Conservation (phyloP, 2,329 filamentous ascomycete genomes). For the Lomentospora prolificans region DNA sequence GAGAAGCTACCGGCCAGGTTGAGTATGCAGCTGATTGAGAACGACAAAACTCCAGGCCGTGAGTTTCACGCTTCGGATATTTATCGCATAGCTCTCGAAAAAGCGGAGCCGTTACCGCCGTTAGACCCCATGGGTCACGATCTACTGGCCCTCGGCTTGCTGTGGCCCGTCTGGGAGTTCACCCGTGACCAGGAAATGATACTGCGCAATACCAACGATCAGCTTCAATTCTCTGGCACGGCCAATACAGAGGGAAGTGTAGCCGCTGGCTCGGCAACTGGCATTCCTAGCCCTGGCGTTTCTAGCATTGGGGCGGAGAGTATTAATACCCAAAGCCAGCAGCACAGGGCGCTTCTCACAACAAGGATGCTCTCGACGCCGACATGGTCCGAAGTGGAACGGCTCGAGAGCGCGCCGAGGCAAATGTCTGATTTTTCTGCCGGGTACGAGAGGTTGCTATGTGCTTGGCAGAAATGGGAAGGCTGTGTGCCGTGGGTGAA, state of each 20-base stretch:
- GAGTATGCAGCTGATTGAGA: neutral
- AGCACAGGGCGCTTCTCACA: neutral
- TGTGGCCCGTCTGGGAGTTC: conserved; percentile 2
- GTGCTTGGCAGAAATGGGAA: conserved; percentile 3
- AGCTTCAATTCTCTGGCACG: neutral
- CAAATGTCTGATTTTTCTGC: neutral
- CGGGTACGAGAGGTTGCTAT: neutral
- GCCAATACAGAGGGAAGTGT: neutral
- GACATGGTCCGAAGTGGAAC: neutral
- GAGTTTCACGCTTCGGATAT: conserved; percentile 1
- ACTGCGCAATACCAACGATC: neutral
- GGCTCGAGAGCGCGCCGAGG: neutral
- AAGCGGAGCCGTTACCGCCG: neutral
- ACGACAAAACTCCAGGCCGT: neutral
- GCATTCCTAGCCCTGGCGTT: neutral
- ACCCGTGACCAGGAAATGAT: neutral
- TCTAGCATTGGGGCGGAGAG: neutral
- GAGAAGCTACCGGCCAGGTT: neutral
- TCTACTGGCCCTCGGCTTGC: neutral
- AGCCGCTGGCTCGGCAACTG: neutral
- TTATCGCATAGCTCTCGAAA: conserved; percentile 2
- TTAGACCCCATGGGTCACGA: conserved; percentile 1
- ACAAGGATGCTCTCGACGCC: neutral
- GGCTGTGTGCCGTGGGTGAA: neutral
- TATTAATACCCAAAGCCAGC: neutral